Base-by-base conservation (phyloP, 1,284 basidiomycete species). In the Inonotus hispidus region DNA sequence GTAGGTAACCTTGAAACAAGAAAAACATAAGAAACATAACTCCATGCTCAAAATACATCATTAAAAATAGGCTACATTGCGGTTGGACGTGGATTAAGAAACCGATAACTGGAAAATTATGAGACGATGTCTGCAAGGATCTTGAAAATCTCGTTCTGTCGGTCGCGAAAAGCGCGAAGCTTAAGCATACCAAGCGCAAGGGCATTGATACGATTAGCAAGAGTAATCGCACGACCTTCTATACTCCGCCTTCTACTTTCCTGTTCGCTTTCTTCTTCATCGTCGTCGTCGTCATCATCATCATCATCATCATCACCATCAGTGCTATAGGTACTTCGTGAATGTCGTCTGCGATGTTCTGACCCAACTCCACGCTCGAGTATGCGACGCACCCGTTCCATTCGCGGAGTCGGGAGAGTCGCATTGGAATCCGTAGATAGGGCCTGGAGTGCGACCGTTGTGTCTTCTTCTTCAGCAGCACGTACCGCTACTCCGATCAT, bases 201-300 rank as follows among this genome's bases (percentile, higher is more conserved):
- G 21, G 77, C 79, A 70, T 90, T 92, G 47, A 92, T 81, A 63
- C 85, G 72, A 69, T 92, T 92, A 41, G 85, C 80, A 69, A 93
- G 86, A 55, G 81, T 75, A 52, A 90, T 81, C 10, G 83, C 82
- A 16, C 82, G 71, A 2, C 84, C 83, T 68, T 87, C 78, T 6
- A 84, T 70, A 68, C 85, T 87, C 60, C 69, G 64, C 54, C 78
- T 71, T 53, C 78, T 68, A 0, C 69, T 45, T 23, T 58, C 62
- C 29, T 56, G 71, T n/a, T 71, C 67, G 35, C 68, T 70, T 27
- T 65, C 65, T 3, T 71, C 71, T 49, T 58, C 68, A 68, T 32
- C 66, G 59, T 41, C 57, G 37, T 64, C 50, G 45, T 65, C 67
- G 37, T 63, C 64, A 11, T 53, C 67, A 60, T 75, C 71, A 2